phyloP scores from a whole-genome alignment of 2,329 filamentous ascomycete genomes.

The Passalora sequoiae region DNA sequence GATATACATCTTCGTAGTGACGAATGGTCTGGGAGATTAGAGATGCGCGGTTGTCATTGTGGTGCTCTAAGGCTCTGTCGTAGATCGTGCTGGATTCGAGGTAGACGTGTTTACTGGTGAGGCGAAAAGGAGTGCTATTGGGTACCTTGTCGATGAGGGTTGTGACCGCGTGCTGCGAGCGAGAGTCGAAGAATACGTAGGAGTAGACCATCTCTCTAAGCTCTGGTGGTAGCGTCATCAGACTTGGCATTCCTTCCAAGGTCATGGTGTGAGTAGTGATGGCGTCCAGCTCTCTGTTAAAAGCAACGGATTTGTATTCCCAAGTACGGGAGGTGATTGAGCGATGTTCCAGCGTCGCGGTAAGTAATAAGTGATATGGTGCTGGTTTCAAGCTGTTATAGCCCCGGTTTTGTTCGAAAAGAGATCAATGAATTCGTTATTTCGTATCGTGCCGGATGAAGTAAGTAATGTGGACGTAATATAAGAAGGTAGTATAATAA shows the following conservation, averaged over 20 bases:
- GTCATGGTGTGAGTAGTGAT: not conserved
- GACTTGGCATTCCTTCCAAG: not conserved
- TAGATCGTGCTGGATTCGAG: not conserved
- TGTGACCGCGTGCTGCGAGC: not conserved
- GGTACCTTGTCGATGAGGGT: not conserved
- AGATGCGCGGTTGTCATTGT: not conserved
- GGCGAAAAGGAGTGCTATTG: not conserved
- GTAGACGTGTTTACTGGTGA: not conserved
- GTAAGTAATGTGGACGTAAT: not conserved
- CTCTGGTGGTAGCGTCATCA: not conserved
- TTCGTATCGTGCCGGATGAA: not conserved
- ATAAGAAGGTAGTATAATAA: not conserved
- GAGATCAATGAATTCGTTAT: not conserved
- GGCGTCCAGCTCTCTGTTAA: not conserved
- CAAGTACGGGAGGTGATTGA: too few relatives aligned
- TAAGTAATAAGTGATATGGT: too few relatives aligned
- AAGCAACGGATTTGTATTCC: too few relatives aligned
- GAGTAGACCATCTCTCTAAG: not conserved
- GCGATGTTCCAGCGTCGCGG: too few relatives aligned
- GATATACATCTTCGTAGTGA: not conserved
- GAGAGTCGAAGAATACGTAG: not conserved
- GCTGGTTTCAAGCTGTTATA: not conserved
- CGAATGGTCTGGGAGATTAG: not conserved
- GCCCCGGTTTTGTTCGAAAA: not conserved
- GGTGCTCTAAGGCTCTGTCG: not conserved